Conservation (phyloP, 2,329 filamentous ascomycete species). For the Elsinoe perseae region DNA sequence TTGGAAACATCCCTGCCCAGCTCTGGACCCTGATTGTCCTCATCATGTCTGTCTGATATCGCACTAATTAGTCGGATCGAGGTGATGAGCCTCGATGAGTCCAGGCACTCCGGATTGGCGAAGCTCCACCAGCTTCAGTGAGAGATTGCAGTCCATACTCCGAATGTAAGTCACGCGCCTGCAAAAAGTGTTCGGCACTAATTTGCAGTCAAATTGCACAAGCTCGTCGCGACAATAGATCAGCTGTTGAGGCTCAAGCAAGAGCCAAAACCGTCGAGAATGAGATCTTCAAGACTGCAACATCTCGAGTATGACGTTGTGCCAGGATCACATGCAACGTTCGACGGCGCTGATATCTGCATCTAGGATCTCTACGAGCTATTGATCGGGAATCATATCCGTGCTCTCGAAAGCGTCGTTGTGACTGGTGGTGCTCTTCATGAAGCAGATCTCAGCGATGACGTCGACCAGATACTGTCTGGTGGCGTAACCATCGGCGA, state of each 20-base stretch:
- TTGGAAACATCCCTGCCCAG: neutral
- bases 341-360: no score
- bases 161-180: slow-evolving; percentile 4
- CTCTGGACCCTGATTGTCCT: neutral
- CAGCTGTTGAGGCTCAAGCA: slow-evolving; percentile 8
- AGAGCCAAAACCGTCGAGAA: slow-evolving; percentile 14
- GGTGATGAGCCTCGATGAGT: slow-evolving; percentile 8
- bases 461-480: slow-evolving; percentile 27
- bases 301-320: neutral
- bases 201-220: slow-evolving; percentile 14
- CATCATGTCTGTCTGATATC: neutral
- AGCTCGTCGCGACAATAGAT: neutral
- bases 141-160: slow-evolving; percentile 16
- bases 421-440: slow-evolving; percentile 19
- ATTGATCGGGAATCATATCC: slow-evolving; percentile 18
- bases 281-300: slow-evolving; percentile 1
- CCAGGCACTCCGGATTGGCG: slow-evolving; percentile 12
- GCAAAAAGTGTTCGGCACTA: neutral
- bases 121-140: slow-evolving; percentile 15
- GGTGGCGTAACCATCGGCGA: slow-evolving; percentile 43
- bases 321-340: neutral
- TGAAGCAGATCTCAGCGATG: slow-evolving; percentile 25
- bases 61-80: neutral
- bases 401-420: neutral
- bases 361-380: slow-evolving; percentile 26